These are phyloP conservation scores for Quercus lobata DNA, from an alignment of 331 rosid genomes.

Conservation along the genomic window DNA sequence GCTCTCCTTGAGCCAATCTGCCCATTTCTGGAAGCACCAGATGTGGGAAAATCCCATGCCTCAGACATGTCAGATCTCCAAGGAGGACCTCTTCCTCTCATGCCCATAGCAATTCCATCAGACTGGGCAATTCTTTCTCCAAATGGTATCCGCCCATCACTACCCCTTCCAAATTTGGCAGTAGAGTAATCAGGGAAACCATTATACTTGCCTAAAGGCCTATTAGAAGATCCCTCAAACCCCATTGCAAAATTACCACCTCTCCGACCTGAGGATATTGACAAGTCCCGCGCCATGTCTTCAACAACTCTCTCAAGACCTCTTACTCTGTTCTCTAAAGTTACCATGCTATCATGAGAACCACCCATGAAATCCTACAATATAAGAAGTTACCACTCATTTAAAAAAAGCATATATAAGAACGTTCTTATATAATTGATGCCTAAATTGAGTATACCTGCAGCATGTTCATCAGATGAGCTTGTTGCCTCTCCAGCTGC, in stretches of 20 bases:
- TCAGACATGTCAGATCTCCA: constrained; percentile 86
- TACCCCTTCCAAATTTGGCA: constrained; percentile 75
- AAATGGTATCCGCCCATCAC: constrained; percentile 62
- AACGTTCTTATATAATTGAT: constrained; percentile 3
- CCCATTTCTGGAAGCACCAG: constrained; percentile 72
- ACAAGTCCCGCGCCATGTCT: constrained; percentile 92
- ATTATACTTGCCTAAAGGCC: constrained; percentile 75
- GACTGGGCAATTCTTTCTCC: constrained; percentile 78
- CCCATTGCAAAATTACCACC: constrained; percentile 62
- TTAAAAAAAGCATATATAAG: constrained; percentile 11
- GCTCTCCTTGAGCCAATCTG: constrained; percentile 72
- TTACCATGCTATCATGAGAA: constrained; percentile 91
- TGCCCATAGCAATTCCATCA: constrained; percentile 64
- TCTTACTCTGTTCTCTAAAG: constrained; percentile 91
- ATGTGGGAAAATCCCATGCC: constrained; percentile 71
- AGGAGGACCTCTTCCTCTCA: constrained; percentile 78
- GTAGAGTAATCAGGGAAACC: constrained; percentile 65
- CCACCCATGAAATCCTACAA: constrained; percentile 99
- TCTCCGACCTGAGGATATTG: constrained; percentile 80
- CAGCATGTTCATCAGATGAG: constrained; percentile 95
- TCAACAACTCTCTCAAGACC: constrained; percentile 98
- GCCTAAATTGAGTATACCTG: constrained; percentile 48
- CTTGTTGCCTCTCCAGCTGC: constrained; percentile 94
- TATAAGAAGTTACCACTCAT: constrained; percentile 10
- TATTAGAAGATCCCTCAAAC: constrained; percentile 70